These are phyloP conservation scores for Tricholoma bakamatsutake DNA, from an alignment of 768 basidiomycete species.

Conservation along the genomic window DNA sequence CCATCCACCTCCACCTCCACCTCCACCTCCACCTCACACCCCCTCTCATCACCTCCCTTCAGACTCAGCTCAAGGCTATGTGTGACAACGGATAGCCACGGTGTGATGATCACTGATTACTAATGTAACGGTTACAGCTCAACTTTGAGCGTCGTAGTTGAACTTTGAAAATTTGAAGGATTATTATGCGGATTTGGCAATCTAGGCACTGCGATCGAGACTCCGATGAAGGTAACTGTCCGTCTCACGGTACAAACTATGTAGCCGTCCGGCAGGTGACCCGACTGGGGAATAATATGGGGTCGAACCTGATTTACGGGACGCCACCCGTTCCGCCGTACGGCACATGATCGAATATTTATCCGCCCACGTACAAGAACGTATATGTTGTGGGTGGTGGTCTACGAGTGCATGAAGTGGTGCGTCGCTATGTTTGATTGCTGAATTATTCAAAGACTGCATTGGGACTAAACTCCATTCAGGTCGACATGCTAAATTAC, in stretches of 20 bases:
- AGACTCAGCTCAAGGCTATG: no score
- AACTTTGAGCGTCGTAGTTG: no score
- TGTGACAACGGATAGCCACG: no score
- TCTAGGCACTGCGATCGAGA: constrained; percentile 58
- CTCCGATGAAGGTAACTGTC: constrained; percentile 50
- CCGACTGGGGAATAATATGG: constrained; percentile 44
- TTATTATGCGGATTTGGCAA: no score
- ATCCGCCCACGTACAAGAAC: constrained; percentile 38
- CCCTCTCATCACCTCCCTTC: no score
- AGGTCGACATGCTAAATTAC: constrained; percentile 67
- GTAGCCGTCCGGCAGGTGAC: constrained; percentile 23
- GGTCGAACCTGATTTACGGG: constrained; percentile 47
- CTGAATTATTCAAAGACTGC: no score
- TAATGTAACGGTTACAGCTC: no score
- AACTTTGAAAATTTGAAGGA: no score
- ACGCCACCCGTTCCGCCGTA: constrained; percentile 50
- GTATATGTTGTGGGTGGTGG: constrained; percentile 59
- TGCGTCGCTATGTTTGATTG: background rate
- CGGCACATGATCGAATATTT: constrained; percentile 54
- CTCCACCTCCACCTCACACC: no score
- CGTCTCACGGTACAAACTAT: constrained; percentile 51
- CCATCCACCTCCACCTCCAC: no score
- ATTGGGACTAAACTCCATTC: background rate
- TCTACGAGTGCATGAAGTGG: constrained; percentile 58
- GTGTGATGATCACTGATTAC: no score